Evolutionary conservation across 1,284 basidiomycete species (phyloP).

Genomic region (Laetiporus sulphureus): DNA sequence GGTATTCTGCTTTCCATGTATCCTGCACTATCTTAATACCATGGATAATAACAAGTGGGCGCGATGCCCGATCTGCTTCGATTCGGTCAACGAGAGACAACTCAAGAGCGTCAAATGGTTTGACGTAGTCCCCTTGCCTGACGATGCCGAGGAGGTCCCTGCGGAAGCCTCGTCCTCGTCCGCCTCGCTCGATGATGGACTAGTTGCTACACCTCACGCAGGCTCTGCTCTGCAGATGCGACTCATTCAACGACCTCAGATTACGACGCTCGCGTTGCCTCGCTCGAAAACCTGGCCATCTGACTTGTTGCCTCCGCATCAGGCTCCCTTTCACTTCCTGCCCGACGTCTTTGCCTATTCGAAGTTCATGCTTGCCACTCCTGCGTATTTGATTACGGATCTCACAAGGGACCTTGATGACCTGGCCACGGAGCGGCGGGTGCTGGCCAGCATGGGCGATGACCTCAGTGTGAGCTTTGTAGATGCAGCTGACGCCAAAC

Average conservation of each 20-base stretch:
- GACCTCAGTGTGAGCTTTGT: constrained; percentile 78
- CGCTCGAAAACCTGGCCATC: constrained; percentile 92
- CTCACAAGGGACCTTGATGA: constrained; percentile 73
- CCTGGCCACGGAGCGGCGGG: constrained; percentile 60
- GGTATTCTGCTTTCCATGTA: constrained; percentile 89
- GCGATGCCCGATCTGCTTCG: constrained; percentile 94
- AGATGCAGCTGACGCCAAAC: constrained; percentile 69
- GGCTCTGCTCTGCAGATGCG: constrained; percentile 75
- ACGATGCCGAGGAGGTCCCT: constrained; percentile 31
- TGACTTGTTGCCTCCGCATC: constrained; percentile 82
- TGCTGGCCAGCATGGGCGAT: constrained; percentile 62
- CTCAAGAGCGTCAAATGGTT: constrained; percentile 91
- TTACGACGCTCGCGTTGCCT: constrained; percentile 93
- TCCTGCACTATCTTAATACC: constrained; percentile 85
- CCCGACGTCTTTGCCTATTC: constrained; percentile 88
- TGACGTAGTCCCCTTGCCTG: constrained; percentile 36
- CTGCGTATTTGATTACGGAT: constrained; percentile 72
- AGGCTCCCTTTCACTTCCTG: constrained; percentile 93
- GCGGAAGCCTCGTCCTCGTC: constrained; percentile 41
- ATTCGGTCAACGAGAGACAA: constrained; percentile 86
- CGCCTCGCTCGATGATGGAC: constrained; percentile 26
- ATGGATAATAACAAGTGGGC: constrained; percentile 80
- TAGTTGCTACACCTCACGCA: constrained; percentile 34
- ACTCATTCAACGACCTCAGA: constrained; percentile 88
- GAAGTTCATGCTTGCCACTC: constrained; percentile 95